Base-by-base conservation (phyloP, 1,284 basidiomycete species). In the Ceratobasidium sp. region DNA sequence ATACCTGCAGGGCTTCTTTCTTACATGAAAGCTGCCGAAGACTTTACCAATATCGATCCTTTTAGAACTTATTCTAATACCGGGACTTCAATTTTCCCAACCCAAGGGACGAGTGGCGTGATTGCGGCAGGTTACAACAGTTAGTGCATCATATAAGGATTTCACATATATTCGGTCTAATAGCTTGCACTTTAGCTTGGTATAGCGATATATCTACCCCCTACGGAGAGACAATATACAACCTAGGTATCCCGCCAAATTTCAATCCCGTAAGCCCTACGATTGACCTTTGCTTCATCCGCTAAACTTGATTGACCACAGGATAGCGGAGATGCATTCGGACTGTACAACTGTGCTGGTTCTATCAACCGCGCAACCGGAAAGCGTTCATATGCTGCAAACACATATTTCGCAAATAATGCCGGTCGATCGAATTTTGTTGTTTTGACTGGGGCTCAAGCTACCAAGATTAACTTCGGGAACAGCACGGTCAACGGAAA, bases 21-120 rank as follows among this genome's bases (percentile, higher is more conserved):
- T 3, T 84, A 83, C 80, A 83, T 85, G 80, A 83, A 82, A 78
- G 85, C 84, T 81, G 76, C 81, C 7, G 81, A 84, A 75, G 71
- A 77, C 65, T 82, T 82, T 79, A 78, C 80, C 60, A 79, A 81
- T 13, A 81, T 81, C n/a, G 77, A 79, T 33, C 76, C 78, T 42
- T 76, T 73, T 20, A 80, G 71, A 78, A 81, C 77, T 75, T 79
- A 47, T 77, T 80, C 63, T 63, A 78, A 35, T 76, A 81, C 68
- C 75, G 81, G 77, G 33, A 66, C 78, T 28, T 80, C 78, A 53
- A 79, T 80, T 54, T 60, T 79, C 20, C 76, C 80, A 45, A 79
- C 81, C 68, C 82, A 83, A 79, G 83, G 82, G 26, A 60, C 49
- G 13, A 61, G 47, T 0, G 83, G 83, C 4, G 80, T 81, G 31